Evolutionary conservation across 2,329 filamentous ascomycete species (phyloP).

Genomic region (Trichophaea hybrida): DNA sequence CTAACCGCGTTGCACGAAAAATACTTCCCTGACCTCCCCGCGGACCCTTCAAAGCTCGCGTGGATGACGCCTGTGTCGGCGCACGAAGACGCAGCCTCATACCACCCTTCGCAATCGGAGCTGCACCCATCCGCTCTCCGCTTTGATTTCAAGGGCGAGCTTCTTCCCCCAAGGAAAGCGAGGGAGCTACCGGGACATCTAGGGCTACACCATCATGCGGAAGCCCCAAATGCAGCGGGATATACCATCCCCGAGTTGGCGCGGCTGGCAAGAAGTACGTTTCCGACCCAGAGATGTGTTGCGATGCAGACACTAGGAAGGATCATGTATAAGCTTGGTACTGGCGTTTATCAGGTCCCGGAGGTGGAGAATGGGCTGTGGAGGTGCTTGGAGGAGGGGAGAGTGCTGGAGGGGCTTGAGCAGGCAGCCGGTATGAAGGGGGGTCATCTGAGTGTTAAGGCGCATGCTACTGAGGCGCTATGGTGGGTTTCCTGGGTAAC

Average conservation of each 20-base stretch:
- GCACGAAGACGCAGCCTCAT: conserved; percentile 57
- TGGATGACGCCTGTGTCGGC: conserved; percentile 69
- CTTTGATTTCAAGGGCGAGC: conserved; percentile 71
- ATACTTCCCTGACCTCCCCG: conserved; percentile 79
- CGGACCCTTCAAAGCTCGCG: conserved; percentile 70
- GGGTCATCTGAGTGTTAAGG: conserved; percentile 64
- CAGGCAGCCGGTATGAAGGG: conserved; percentile 51
- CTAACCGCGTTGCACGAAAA: conserved; percentile 72
- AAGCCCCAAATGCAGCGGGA: conserved; percentile 82
- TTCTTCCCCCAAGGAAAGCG: conserved; percentile 64
- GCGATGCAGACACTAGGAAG: conserved; percentile 84
- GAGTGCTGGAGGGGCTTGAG: conserved; percentile 60
- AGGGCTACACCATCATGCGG: conserved; percentile 84
- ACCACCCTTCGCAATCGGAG: conserved; percentile 60
- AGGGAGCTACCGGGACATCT: conserved; percentile 59
- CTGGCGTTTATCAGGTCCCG: conserved; percentile 49
- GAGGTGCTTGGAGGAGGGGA: conserved; percentile 60
- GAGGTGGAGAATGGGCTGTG: conserved; percentile 65
- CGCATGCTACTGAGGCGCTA: conserved; percentile 75
- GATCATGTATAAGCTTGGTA: conserved; percentile 68
- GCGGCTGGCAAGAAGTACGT: conserved; percentile 61
- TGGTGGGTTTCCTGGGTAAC: conserved; percentile 46
- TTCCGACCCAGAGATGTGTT: conserved; percentile 76
- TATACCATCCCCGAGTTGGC: conserved; percentile 85
- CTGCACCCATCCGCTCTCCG: conserved; percentile 65